Evolutionary conservation across 129 eudicot species (phyloP).

Genomic region (Erigeron canadensis): DNA sequence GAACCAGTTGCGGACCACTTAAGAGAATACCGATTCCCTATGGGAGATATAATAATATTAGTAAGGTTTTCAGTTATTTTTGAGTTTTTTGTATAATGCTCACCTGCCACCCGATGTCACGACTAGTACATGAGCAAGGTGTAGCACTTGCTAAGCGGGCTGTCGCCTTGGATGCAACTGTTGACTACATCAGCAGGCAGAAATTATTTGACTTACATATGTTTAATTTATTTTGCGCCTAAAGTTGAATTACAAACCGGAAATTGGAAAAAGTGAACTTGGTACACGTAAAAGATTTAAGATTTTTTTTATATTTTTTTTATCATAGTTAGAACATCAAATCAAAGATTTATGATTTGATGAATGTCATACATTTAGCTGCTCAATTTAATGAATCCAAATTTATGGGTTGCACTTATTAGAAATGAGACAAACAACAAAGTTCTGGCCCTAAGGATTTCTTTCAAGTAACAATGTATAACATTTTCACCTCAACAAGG

Average conservation of each 20-base stretch:
- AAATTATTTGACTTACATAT: neutral
- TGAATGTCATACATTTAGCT: too few relatives aligned
- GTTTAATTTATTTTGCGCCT: neutral
- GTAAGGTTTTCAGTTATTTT: neutral
- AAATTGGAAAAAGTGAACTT: too few relatives aligned
- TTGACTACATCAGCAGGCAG: conserved; percentile 54
- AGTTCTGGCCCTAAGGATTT: neutral
- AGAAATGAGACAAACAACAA: neutral
- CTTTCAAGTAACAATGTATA: neutral
- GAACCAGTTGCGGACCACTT: conserved; percentile 89
- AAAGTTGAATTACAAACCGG: too few relatives aligned
- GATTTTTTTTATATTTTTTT: too few relatives aligned
- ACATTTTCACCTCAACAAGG: conserved; percentile 67
- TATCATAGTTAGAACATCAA: too few relatives aligned
- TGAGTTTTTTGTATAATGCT: conserved; percentile 5
- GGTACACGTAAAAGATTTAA: too few relatives aligned
- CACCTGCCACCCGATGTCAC: conserved; percentile 99
- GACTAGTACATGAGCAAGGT: conserved; percentile 98
- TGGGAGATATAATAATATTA: neutral
- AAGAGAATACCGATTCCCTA: conserved; percentile 92
- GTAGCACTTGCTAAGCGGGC: conserved; percentile 99
- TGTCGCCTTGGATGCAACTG: conserved; percentile 95
- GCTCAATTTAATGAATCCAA: neutral
- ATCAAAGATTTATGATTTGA: neutral
- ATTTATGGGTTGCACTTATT: neutral